A percentile compares a stretch with the other conserved stretches of the same genome.
phyloP scores from a whole-genome alignment of 345 rosid genomes.

The Cardamine resedifolia region DNA sequence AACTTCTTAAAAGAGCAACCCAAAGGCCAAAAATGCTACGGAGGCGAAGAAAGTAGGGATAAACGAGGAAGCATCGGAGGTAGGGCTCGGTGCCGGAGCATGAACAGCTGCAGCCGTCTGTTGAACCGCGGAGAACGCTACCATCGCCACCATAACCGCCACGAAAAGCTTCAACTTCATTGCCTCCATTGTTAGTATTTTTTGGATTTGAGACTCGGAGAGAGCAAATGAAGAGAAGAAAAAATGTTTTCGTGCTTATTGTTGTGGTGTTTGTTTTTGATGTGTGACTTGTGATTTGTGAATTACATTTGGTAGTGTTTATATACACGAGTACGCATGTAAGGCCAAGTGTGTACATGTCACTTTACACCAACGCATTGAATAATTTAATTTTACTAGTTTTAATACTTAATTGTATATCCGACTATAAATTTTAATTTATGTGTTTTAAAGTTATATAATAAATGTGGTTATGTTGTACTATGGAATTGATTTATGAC shows the following conservation, averaged over 20 bases:
- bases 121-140: constrained; percentile 31
- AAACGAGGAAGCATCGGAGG: constrained; percentile 35
- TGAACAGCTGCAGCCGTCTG: constrained; percentile 32
- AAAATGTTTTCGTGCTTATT: constrained; percentile 2
- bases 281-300: constrained; percentile 32
- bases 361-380: constrained; percentile 42
- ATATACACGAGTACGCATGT: constrained; percentile 34
- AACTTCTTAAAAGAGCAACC: constrained; percentile 33
- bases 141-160: constrained; percentile 33
- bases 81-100: constrained; percentile 44
- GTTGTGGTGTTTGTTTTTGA: constrained; percentile 15
- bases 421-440: not conserved
- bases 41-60: constrained; percentile 37
- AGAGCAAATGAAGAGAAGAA: constrained; percentile 26
- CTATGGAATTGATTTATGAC: constrained; percentile 21
- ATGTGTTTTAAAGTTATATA: constrained; percentile 1
- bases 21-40: constrained; percentile 26
- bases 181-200: constrained; percentile 37
- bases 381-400: constrained; percentile 10
- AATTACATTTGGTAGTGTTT: constrained; percentile 27
- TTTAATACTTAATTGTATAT: constrained; percentile 8
- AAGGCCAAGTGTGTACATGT: constrained; percentile 28
- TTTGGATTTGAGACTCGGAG: constrained; percentile 14
- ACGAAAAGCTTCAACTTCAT: constrained; percentile 41
- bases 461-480: constrained; percentile 26